Evolutionary conservation across 2,329 filamentous ascomycete genomes (phyloP).

Genomic region (Botrytis elliptica): DNA sequence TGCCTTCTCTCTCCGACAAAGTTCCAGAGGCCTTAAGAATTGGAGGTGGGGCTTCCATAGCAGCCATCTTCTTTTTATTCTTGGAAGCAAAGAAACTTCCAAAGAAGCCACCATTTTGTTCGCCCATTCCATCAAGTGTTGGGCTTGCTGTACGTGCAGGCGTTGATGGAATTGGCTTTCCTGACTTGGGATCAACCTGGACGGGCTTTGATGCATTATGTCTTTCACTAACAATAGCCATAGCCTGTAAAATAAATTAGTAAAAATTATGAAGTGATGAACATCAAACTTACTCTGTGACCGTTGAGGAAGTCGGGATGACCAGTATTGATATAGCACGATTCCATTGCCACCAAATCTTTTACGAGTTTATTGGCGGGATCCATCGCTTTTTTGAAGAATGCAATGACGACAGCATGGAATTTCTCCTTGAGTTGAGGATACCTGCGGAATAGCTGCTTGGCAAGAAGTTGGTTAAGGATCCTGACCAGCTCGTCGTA

Average conservation of each 20-base stretch:
- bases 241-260: slow-evolving; percentile 56
- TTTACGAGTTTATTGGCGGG: slow-evolving; percentile 95
- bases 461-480: slow-evolving; percentile 82
- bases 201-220: slow-evolving; percentile 79
- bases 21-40: slow-evolving; percentile 92
- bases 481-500: slow-evolving; percentile 98
- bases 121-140: slow-evolving; percentile 55
- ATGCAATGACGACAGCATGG: slow-evolving; percentile 83
- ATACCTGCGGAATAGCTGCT: slow-evolving; percentile 88
- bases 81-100: slow-evolving; percentile 98
- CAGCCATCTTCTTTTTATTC: slow-evolving; percentile 99
- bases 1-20: slow-evolving; percentile 87
- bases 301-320: slow-evolving; percentile 98
- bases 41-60: slow-evolving; percentile 93
- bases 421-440: slow-evolving; percentile 96
- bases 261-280: slow-evolving; percentile 30
- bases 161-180: slow-evolving; percentile 78
- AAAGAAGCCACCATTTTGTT: slow-evolving; percentile 79
- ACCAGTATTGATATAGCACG: slow-evolving; percentile 97
- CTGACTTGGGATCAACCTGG: slow-evolving; percentile 97
- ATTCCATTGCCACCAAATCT: slow-evolving; percentile 92
- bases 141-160: slow-evolving; percentile 76
- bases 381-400: slow-evolving; percentile 98
- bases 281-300: slow-evolving; percentile 60
- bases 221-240: slow-evolving; percentile 96